These are phyloP conservation scores for Coemansia furcata DNA, from an alignment of 192 early-diverging fungal species.

Conservation along the genomic window DNA sequence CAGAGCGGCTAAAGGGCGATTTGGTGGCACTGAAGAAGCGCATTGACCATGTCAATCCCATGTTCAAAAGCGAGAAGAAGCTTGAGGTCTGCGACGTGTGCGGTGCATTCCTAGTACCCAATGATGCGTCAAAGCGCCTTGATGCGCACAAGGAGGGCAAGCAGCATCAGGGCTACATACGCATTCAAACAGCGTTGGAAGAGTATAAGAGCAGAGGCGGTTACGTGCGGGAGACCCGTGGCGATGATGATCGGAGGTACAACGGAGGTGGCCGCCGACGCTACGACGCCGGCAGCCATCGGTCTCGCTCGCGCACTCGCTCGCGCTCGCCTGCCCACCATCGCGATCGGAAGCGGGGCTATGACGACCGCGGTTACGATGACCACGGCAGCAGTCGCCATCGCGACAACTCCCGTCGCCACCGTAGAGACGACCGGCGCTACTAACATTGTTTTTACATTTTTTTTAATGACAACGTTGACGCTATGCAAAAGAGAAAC, in stretches of 20 bases:
- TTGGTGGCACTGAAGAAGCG: slow-evolving; percentile 57
- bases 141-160: slow-evolving; percentile 82
- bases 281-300: slow-evolving; percentile 8
- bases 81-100: slow-evolving; percentile 84
- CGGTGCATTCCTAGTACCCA: slow-evolving; percentile 78
- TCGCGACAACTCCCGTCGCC: slow-evolving; percentile 25
- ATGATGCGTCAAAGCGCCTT: slow-evolving; percentile 77
- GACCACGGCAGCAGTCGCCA: slow-evolving; percentile 7
- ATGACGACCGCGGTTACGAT: slow-evolving; percentile 8
- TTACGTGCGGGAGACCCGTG: not conserved
- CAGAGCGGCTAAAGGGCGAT: slow-evolving; percentile 68
- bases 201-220: slow-evolving; percentile 53
- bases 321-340: slow-evolving; percentile 20
- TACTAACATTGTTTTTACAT: not conserved
- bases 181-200: slow-evolving; percentile 72
- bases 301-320: slow-evolving; percentile 30
- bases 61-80: slow-evolving; percentile 69
- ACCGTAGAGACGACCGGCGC: slow-evolving; percentile 26
- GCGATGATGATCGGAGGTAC: slow-evolving; percentile 9
- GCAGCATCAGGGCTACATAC: slow-evolving; percentile 80
- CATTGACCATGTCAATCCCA: slow-evolving; percentile 56
- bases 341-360: slow-evolving; percentile 11
- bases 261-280: slow-evolving; percentile 17
- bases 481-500: not conserved
- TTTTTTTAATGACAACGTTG: not conserved